Conservation (phyloP, 441 rosid genomes). For the Populus hybrid region DNA sequence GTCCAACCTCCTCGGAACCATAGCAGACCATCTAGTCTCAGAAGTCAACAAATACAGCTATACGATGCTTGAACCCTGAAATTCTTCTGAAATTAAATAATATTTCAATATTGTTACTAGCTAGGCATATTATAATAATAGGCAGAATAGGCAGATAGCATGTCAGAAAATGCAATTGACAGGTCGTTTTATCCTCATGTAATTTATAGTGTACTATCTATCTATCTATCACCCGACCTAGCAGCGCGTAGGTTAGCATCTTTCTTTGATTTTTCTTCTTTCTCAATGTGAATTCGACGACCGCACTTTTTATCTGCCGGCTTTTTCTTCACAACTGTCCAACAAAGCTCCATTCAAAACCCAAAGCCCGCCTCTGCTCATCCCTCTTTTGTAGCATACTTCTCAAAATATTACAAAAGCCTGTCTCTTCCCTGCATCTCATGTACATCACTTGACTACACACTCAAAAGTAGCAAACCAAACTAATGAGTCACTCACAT, state of each 20-base stretch:
- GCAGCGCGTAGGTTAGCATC: neutral
- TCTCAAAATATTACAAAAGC: neutral
- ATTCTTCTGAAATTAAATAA: too few species aligned
- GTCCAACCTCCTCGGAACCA: neutral
- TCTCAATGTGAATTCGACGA: conserved; percentile 38
- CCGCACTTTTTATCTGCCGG: conserved; percentile 18
- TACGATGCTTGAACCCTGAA: neutral
- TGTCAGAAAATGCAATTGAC: neutral
- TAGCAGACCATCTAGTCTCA: neutral
- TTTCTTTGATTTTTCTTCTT: conserved; percentile 8
- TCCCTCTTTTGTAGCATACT: conserved; percentile 5
- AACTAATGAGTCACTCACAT: conserved; percentile 31
- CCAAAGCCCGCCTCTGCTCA: conserved; percentile 39
- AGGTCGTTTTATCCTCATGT: neutral
- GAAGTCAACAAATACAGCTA: neutral
- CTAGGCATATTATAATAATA: neutral
- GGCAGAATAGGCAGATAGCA: neutral
- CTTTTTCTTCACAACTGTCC: neutral
- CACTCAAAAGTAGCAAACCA: neutral
- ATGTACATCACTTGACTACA: conserved; percentile 2
- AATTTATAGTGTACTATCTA: neutral
- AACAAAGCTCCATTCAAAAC: conserved; percentile 29
- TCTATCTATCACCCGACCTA: neutral
- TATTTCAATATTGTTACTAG: neutral
- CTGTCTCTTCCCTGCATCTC: neutral